These are phyloP conservation scores for Fusarium burgessii DNA, from an alignment of 2,329 filamentous ascomycete genomes.

Conservation along the genomic window DNA sequence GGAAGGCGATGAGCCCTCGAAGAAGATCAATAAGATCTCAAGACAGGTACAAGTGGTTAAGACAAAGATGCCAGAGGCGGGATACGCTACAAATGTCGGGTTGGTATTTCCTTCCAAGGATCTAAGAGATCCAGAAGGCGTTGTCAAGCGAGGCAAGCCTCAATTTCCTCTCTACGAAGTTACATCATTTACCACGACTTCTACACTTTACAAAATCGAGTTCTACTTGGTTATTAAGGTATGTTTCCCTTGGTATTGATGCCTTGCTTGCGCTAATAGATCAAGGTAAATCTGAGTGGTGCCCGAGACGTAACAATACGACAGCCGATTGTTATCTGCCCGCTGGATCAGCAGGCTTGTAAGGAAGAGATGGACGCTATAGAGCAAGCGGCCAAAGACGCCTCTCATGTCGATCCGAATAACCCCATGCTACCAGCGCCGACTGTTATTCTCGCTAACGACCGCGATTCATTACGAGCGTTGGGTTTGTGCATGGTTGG, in stretches of 20 bases:
- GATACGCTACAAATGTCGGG: conserved; percentile 92
- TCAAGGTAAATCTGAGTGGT: conserved; percentile 85
- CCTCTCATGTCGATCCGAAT: conserved; percentile 85
- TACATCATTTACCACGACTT: conserved; percentile 91
- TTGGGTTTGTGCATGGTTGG: conserved; percentile 73
- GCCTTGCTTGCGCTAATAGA: conserved; percentile 38
- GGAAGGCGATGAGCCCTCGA: conserved; percentile 93
- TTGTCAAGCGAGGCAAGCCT: conserved; percentile 85
- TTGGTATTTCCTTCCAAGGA: conserved; percentile 93
- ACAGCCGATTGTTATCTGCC: conserved; percentile 95
- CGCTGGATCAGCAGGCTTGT: conserved; percentile 93
- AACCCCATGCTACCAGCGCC: conserved; percentile 92
- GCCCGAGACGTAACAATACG: conserved; percentile 89
- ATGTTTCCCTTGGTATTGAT: conserved; percentile 35
- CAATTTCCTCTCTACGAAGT: conserved; percentile 92
- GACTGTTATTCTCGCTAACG: conserved; percentile 82
- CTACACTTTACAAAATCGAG: conserved; percentile 96
- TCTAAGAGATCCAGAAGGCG: conserved; percentile 85
- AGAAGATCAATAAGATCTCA: conserved; percentile 87
- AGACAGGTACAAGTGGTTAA: conserved; percentile 86
- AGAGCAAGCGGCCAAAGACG: conserved; percentile 93
- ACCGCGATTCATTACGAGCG: conserved; percentile 73
- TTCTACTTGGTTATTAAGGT: conserved; percentile 97
- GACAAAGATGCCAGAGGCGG: conserved; percentile 87
- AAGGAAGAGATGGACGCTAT: conserved; percentile 99